Evolutionary conservation across 2,329 filamentous ascomycete genomes (phyloP), one percentile per base, ranked within the genome.

Genomic region (Aspergillus candidus): DNA sequence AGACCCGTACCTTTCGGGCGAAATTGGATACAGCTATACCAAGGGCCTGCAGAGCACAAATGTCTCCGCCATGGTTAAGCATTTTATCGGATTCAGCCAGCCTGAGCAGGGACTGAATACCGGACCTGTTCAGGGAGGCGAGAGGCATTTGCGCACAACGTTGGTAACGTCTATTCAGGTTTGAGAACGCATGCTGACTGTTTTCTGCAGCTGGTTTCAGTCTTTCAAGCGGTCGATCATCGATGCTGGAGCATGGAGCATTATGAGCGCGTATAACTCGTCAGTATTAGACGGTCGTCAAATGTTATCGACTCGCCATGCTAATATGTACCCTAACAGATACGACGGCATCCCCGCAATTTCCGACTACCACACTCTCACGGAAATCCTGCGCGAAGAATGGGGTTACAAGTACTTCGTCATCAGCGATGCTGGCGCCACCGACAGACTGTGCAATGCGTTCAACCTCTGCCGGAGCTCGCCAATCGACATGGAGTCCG

Each of bases 221-320:
- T 57, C 79, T 0, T 86, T 85, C 64, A 84, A 84, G 61, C 74
- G 81, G 12, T 76, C 83, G 11, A 87, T 88, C 48, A 77, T 87
- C 30, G 84, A 87, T 55, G 82, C 70, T 8, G 81, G 77, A 10
- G 84, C 82, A 2, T 82, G 74, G 57, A 75, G 77, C 33, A 78
- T 88, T 53, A 89, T 89, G 86, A 80, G 81, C 27, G 78, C 84
- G 0, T 89, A 89, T 57, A 79, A 86, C 56, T 80, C 81, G 41
- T 66, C 35, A 54, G 58, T 48, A 2, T 11, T 6, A 10, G 2
- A 27, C 6, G 18, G 6, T 27, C 22, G 6, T 7, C 6, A 1
- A 22, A 34, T 13, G 12, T 7, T 27, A 12, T 10, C 4, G 3
- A 2, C 14, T 6, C 11, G 18, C 17, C 2, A 2, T n/a, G 35